Evolutionary conservation across 2,329 filamentous ascomycete species (phyloP).

Genomic region (Clonostachys chloroleuca): DNA sequence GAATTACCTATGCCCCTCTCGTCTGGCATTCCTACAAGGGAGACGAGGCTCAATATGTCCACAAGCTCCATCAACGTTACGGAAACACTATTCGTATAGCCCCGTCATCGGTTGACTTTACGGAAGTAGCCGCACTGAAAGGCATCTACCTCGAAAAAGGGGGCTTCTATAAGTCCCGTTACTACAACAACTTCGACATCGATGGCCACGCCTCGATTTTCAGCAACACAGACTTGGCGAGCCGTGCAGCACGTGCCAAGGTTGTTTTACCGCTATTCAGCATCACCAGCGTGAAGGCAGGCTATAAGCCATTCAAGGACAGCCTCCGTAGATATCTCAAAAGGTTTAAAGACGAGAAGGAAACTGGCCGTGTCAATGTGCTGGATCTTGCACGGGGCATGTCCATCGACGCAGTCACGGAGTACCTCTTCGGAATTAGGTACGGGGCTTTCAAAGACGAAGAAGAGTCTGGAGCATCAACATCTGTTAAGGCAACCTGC

Average conservation of each 20-base stretch:
- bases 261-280: conserved; percentile 44
- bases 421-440: conserved; percentile 44
- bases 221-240: conserved; percentile 31
- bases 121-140: conserved; percentile 35
- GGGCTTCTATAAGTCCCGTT: conserved; percentile 45
- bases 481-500: too few species aligned
- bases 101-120: conserved; percentile 31
- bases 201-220: conserved; percentile 52
- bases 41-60: conserved; percentile 4
- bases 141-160: conserved; percentile 46
- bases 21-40: conserved; percentile 5
- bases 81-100: conserved; percentile 26
- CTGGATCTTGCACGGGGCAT: conserved; percentile 42
- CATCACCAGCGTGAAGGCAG: conserved; percentile 35
- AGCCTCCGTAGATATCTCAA: conserved; percentile 18
- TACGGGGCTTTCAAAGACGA: conserved; percentile 23
- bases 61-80: conserved; percentile 22
- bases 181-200: conserved; percentile 52
- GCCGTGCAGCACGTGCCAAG: conserved; percentile 39
- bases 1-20: conserved; percentile 3
- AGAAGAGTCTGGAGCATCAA: neutral
- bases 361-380: conserved; percentile 33
- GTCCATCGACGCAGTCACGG: conserved; percentile 48
- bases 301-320: conserved; percentile 31
- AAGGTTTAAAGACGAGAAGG: conserved; percentile 4